Evolutionary conservation across 768 basidiomycete genomes (phyloP).

Genomic region (Lepiota brunneoincarnata): DNA sequence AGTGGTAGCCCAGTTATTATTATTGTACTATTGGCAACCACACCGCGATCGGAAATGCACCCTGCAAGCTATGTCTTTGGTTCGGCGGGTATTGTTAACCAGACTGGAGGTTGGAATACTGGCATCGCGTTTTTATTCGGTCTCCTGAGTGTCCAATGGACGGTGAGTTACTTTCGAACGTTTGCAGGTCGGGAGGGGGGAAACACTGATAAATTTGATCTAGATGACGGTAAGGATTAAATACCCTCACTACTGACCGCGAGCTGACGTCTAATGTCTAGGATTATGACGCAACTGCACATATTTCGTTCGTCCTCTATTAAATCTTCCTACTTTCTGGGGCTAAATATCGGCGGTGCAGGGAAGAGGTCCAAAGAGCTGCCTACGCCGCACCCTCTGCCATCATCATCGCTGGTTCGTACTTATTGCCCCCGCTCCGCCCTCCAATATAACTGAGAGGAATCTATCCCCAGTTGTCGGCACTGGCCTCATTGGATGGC

Average conservation of each 20-base stretch:
- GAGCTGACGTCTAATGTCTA: slow-evolving; percentile 17
- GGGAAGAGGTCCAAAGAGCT: slow-evolving; percentile 78
- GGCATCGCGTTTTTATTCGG: slow-evolving; percentile 86
- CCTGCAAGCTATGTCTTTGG: slow-evolving; percentile 79
- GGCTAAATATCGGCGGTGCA: slow-evolving; percentile 22
- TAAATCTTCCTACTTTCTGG: slow-evolving; percentile 9
- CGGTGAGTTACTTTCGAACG: slow-evolving; percentile 41
- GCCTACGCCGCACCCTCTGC: slow-evolving; percentile 70
- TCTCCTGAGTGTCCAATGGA: slow-evolving; percentile 85
- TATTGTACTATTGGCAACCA: slow-evolving; percentile 77
- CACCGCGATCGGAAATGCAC: slow-evolving; percentile 76
- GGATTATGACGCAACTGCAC: slow-evolving; percentile 82
- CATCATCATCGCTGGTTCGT: slow-evolving; percentile 55
- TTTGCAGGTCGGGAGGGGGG: not conserved
- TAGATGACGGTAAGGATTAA: slow-evolving; percentile 16
- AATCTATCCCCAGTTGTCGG: slow-evolving; percentile 50
- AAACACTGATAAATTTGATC: not conserved
- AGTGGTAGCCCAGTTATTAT: slow-evolving; percentile 59
- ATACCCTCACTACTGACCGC: too few relatives aligned
- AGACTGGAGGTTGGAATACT: slow-evolving; percentile 75
- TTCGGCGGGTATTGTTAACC: slow-evolving; percentile 67
- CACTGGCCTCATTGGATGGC: slow-evolving; percentile 78
- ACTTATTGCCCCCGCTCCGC: not conserved
- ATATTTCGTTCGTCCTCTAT: slow-evolving; percentile 62
- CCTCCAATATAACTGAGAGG: not conserved